phyloP scores from a whole-genome alignment of 345 rosid genomes.

The Gossypium arboreum region DNA sequence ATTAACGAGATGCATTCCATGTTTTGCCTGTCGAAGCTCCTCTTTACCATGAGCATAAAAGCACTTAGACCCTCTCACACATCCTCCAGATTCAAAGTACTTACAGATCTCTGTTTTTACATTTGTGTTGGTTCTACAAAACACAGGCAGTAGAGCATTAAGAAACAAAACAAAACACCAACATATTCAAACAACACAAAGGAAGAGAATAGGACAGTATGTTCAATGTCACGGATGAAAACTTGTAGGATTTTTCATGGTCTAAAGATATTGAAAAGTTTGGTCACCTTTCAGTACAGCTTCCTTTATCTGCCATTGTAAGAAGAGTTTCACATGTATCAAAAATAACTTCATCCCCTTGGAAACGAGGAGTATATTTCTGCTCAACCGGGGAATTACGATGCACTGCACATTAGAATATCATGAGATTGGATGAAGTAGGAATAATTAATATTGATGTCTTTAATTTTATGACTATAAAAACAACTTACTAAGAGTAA shows the following conservation, averaged over 20 bases:
- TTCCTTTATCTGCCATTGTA: conserved; percentile 30
- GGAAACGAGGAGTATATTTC: conserved; percentile 29
- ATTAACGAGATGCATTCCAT: conserved; percentile 19
- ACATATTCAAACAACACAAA: not conserved
- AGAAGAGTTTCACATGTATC: conserved; percentile 28
- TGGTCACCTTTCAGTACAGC: conserved; percentile 30
- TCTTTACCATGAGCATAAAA: conserved; percentile 42
- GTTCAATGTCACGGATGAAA: not conserved
- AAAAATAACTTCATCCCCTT: conserved; percentile 31
- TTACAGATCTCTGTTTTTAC: conserved; percentile 36
- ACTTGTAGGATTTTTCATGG: not conserved
- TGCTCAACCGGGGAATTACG: conserved; percentile 32
- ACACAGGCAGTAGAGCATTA: conserved; percentile 13
- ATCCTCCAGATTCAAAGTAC: conserved; percentile 44
- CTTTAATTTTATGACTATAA: not conserved
- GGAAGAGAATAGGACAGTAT: not conserved
- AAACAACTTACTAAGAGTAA: conserved; percentile 57
- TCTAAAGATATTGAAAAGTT: conserved; percentile 2
- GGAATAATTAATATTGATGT: not conserved
- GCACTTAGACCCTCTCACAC: conserved; percentile 46
- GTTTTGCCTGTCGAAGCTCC: conserved; percentile 34
- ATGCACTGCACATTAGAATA: conserved; percentile 39
- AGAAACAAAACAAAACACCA: not conserved
- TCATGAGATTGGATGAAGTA: conserved; percentile 22
- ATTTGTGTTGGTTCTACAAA: conserved; percentile 27